These are phyloP conservation scores for Colletotrichum somersetense DNA, from an alignment of 2,329 filamentous ascomycete species.

Conservation along the genomic window DNA sequence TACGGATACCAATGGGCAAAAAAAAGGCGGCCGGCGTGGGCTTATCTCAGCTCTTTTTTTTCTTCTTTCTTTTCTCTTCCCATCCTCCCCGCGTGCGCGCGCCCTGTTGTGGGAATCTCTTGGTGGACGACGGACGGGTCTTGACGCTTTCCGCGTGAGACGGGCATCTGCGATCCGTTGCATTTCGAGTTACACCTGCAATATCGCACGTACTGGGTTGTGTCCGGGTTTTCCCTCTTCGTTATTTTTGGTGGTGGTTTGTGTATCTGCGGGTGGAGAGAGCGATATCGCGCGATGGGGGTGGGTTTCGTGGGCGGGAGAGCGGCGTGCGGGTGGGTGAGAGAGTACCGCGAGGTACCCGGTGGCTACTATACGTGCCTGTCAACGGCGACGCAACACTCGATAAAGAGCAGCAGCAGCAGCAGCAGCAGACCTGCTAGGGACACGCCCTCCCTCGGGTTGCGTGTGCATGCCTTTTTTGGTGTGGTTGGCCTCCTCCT, in stretches of 20 bases:
- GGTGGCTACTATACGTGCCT: neutral
- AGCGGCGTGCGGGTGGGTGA: neutral
- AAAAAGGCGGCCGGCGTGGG: neutral
- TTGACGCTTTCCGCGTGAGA: neutral
- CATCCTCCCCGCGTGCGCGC: neutral
- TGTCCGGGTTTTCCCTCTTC: neutral
- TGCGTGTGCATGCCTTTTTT: neutral
- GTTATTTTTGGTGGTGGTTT: neutral
- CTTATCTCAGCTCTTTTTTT: neutral
- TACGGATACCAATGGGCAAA: neutral
- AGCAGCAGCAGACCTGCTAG: neutral
- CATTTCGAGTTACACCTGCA: neutral
- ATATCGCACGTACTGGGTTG: neutral
- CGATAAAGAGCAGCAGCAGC: neutral
- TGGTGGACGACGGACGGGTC: neutral
- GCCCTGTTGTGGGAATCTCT: neutral
- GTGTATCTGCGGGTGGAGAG: conserved; percentile 19
- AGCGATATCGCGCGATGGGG: neutral
- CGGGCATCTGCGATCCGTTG: neutral
- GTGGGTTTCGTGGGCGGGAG: neutral
- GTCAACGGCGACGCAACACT: conserved; percentile 11
- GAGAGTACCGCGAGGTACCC: conserved; percentile 11
- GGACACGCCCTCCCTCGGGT: neutral
- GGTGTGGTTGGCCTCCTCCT: neutral
- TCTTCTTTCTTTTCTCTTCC: too few relatives aligned